Percentiles rank a stretch among this genome's conserved stretches.
Evolutionary conservation across 768 basidiomycete species (phyloP).

Genomic region (Rhodosporidiobolus sp.): DNA sequence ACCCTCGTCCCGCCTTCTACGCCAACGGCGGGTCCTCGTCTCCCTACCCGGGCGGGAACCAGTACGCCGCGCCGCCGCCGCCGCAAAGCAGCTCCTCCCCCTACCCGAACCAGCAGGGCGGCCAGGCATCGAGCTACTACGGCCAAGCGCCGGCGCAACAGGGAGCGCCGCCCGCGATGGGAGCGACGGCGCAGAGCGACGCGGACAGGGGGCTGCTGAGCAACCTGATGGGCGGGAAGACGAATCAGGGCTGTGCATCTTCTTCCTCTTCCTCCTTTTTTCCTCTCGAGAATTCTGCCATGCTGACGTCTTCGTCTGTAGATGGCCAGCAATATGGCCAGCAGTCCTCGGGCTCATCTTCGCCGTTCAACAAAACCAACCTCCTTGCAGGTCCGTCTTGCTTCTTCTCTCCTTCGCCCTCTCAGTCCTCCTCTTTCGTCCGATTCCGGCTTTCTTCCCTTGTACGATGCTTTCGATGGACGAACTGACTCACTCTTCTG

Average conservation of each 20-base stretch:
- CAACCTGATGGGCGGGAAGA: slow-evolving; percentile 4
- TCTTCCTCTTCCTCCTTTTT: neutral
- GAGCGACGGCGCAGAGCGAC: neutral
- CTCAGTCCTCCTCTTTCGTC: no score
- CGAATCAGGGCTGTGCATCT: neutral
- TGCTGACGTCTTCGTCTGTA: neutral
- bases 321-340: neutral
- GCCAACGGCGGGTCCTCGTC: neutral
- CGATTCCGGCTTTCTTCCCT: no score
- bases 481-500: neutral
- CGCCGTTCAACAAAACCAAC: slow-evolving; percentile 2
- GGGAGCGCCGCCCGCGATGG: neutral
- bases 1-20: slow-evolving; percentile 15
- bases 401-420: neutral
- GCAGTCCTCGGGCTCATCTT: neutral
- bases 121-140: neutral
- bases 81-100: neutral
- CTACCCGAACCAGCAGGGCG: neutral
- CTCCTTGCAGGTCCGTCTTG: neutral
- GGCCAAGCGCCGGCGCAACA: neutral
- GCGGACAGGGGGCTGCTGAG: slow-evolving; percentile 2
- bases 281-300: neutral
- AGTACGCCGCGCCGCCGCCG: neutral
- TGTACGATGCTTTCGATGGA: no score
- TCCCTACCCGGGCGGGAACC: neutral